Base-by-base conservation (phyloP, 2,329 filamentous ascomycete genomes). In the Aspergillus cejpii region DNA sequence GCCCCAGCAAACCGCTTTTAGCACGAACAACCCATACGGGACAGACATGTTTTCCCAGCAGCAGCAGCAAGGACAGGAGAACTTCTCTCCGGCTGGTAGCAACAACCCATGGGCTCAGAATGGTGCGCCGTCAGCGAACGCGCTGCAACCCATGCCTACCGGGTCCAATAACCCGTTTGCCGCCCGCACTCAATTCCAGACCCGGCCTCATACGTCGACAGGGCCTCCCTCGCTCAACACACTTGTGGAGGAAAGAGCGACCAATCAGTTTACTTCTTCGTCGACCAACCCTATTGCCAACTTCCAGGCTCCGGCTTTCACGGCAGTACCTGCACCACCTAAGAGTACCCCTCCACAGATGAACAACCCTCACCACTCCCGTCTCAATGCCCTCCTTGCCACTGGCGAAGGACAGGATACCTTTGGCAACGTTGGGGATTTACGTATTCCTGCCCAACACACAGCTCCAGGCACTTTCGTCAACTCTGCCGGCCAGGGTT, bases 111-210 rank as follows among this genome's bases (percentile, higher is more conserved):
- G 91, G 87, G 85, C 87, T 19, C 76, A 74, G 52, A 77, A 74
- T 56, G 74, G 70, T 49, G 78, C 78, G 51, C 74, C 79, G 48
- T 65, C 81, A n/a, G 61, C 66, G 40, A 77, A 85, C 41, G 69
- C 83, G 1, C 70, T 96, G 51, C 83, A 85, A 62, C 85, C 89
- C 3, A 85, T 88, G 62, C 84, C 87, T 3, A 98, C 92, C 2
- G 92, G 92, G 38, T 97, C 92, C 12, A 98, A 98, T 74, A 98
- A 98, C 64, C 92, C 92, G 2, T 98, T 98, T 62, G 91, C 92
- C 20, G 75, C 79, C 47, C 73, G 77, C 46, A 71, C 78, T 54
- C 71, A 83, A 74, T 60, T 80, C 72, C 62, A 82, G 72, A 63
- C 76, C 41, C 55, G 73, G 37, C 51, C 47, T 37, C 65, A 57